These are phyloP conservation scores for Spiraea crenata DNA, from an alignment of 331 rosid species.

Conservation along the genomic window DNA sequence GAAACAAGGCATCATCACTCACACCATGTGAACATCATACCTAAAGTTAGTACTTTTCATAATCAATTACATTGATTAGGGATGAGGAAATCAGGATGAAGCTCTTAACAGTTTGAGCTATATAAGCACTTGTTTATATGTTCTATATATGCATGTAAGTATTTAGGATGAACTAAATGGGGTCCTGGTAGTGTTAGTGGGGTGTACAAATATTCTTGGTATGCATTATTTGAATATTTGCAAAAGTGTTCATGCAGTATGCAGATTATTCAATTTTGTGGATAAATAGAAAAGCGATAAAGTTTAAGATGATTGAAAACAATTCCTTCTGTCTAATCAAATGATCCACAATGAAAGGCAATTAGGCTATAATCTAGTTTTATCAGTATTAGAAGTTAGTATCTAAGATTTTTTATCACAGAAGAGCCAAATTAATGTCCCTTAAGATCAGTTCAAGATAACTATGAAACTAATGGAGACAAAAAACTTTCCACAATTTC, in stretches of 20 bases:
- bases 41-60: conserved; percentile 12
- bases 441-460: too few species aligned
- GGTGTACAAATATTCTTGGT: too few species aligned
- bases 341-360: not conserved
- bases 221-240: too few species aligned
- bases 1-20: conserved; percentile 24
- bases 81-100: too few species aligned
- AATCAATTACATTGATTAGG: not conserved
- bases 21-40: conserved; percentile 21
- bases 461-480: not conserved
- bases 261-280: not conserved
- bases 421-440: conserved; percentile 3
- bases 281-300: not conserved
- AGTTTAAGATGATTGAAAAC: not conserved
- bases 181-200: too few species aligned
- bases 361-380: not conserved
- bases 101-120: too few species aligned
- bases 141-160: not conserved
- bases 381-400: not conserved
- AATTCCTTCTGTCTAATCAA: conserved; percentile 5
- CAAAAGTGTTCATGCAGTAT: too few species aligned
- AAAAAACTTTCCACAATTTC: not conserved
- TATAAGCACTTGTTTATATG: not conserved
- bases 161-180: not conserved
- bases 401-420: not conserved